Conservation (phyloP, 108 stramenopile genomes). For the Pseudonitzschia multistriata region DNA sequence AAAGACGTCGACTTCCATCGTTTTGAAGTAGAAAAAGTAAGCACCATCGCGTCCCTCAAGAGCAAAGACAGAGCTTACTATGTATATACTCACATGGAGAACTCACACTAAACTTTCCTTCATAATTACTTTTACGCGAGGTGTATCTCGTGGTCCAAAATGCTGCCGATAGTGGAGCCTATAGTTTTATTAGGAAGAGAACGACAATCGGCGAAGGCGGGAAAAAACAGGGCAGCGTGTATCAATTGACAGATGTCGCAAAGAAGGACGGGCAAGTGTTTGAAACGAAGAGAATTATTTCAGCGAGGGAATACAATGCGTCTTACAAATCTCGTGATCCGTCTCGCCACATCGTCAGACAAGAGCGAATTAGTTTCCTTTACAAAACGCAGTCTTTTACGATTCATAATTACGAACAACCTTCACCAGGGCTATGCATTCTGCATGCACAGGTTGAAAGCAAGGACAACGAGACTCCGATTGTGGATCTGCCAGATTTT, state of each 20-base stretch:
- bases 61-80: too few relatives aligned
- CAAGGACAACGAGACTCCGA: slow-evolving; percentile 24
- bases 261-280: slow-evolving; percentile 53
- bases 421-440: slow-evolving; percentile 62
- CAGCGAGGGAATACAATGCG: slow-evolving; percentile 67
- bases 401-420: slow-evolving; percentile 68
- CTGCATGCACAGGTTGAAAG: slow-evolving; percentile 76
- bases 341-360: slow-evolving; percentile 67
- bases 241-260: slow-evolving; percentile 75
- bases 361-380: slow-evolving; percentile 75
- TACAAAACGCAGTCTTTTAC: slow-evolving; percentile 74
- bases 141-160: slow-evolving; percentile 41
- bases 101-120: slow-evolving; percentile 19
- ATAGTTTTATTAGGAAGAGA: slow-evolving; percentile 79
- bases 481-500: slow-evolving; percentile 69
- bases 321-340: slow-evolving; percentile 58
- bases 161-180: slow-evolving; percentile 42
- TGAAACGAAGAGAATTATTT: slow-evolving; percentile 79
- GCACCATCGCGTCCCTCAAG: too few relatives aligned
- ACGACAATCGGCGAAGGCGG: slow-evolving; percentile 38
- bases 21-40: slow-evolving; percentile 77
- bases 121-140: slow-evolving; percentile 18
- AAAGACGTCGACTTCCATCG: slow-evolving; percentile 57
- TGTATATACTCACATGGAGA: background rate
- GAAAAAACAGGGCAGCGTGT: slow-evolving; percentile 45